Evolutionary conservation across 352 stramenopile species (phyloP).

Genomic region (Pythium coloratum): DNA sequence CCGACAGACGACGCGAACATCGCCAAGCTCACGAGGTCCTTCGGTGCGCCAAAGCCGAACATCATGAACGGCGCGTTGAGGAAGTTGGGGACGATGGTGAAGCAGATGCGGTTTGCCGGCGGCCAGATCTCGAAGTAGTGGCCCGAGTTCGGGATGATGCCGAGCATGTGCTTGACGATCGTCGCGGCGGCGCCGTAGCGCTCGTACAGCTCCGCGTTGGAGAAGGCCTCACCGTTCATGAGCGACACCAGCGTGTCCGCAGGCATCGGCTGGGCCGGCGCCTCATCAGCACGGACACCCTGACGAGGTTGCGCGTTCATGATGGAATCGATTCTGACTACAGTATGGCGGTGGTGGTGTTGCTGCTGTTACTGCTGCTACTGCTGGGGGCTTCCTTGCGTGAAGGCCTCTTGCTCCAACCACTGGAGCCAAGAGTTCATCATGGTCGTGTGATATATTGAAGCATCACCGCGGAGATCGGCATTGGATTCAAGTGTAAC

Average conservation of each 20-base stretch:
- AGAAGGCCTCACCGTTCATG: constrained; percentile 10
- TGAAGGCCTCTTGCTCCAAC: no score
- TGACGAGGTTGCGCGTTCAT: background rate
- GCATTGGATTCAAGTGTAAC: background rate
- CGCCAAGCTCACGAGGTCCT: constrained; percentile 5
- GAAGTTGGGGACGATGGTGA: constrained; percentile 15
- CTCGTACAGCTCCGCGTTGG: constrained; percentile 9
- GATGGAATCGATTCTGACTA: background rate
- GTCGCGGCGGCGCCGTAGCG: constrained; percentile 11
- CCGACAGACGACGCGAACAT: constrained; percentile 12
- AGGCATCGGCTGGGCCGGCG: constrained; percentile 2
- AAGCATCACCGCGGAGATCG: no score
- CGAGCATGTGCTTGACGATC: constrained; percentile 11
- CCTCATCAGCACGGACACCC: background rate
- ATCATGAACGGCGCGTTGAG: constrained; percentile 15
- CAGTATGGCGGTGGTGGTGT: background rate
- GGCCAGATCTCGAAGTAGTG: constrained; percentile 17
- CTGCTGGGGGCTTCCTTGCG: no score
- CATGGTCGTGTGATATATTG: background rate
- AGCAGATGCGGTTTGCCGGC: constrained; percentile 14
- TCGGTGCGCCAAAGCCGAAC: constrained; percentile 4
- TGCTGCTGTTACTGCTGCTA: background rate
- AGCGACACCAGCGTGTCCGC: constrained; percentile 11
- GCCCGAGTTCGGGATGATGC: constrained; percentile 9
- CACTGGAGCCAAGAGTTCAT: no score